A percentile compares a stretch with the other conserved stretches of the same genome.
Conservation (phyloP, 495 filamentous ascomycete species). For the Xylaria palmicola region DNA sequence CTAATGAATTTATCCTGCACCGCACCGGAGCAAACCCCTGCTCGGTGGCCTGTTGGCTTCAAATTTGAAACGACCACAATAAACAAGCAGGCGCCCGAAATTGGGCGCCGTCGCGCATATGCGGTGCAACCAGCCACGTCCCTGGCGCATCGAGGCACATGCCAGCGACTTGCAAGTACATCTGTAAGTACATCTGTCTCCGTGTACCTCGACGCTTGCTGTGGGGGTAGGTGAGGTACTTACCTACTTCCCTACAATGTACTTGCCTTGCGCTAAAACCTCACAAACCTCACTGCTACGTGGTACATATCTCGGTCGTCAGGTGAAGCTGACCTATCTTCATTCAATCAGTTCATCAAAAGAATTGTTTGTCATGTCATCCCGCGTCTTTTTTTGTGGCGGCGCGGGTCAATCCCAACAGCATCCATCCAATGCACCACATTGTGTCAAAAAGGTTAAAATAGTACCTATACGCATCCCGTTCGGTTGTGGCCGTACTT, state of each 20-base stretch:
- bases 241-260: no score
- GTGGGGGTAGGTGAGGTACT: no score
- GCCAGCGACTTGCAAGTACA: not conserved
- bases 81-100: slow-evolving; percentile 8
- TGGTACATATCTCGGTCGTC: not conserved
- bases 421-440: not conserved
- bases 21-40: not conserved
- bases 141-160: not conserved
- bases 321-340: no score
- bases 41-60: not conserved
- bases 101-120: slow-evolving; percentile 4
- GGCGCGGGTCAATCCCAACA: not conserved
- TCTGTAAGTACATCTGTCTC: not conserved
- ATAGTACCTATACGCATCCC: no score
- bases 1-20: not conserved
- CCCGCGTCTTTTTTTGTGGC: not conserved
- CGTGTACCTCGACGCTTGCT: not conserved
- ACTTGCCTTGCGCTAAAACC: not conserved
- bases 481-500: not conserved
- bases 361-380: no score
- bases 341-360: no score
- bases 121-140: slow-evolving; percentile 11
- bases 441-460: not conserved
- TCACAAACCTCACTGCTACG: not conserved
- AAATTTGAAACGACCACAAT: slow-evolving; percentile 12